Base-by-base conservation (phyloP, 768 basidiomycete species). In the Chalciporus pseudorubinellus region DNA sequence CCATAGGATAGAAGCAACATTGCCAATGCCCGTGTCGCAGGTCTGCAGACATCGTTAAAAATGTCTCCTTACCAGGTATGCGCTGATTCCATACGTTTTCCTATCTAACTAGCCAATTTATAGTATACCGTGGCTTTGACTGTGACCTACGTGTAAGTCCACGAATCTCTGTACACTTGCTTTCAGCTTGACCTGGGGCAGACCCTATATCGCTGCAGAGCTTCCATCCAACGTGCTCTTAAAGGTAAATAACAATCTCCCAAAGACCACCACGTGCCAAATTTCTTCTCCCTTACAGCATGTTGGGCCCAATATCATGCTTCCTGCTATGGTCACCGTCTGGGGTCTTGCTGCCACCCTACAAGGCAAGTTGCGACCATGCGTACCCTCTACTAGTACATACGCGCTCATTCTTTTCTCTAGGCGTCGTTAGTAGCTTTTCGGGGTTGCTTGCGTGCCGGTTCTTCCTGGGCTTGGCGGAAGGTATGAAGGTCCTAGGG, bases 271-370 rank as follows among this genome's bases (percentile, higher is more conserved):
- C 11, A 33, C 4, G 49, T 20, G 16, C 24, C 7, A 21, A 21
- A 47, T 10, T 6, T 42, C 5, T 34, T 24, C n/a, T 3, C 11
- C 31, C 26, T 26, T 39, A 48, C 61, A 77, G 67, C 50, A 52
- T 51, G 53, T 76, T 40, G 79, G 83, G 3, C 81, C 85, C 1
- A 77, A 83, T n/a, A 74, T 80, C 50, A 67, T 80, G 42, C 74
- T 85, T 62, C 86, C 87, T 0, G 65, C 78, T 1, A 80, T 87
- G 77, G 66, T 87, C 43, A 75, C 78, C 0, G 58, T 80, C 1
- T 89, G 87, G 86, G 87, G 87, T n/a, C 43, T 86, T n/a, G 76
- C 82, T 13, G 75, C 78, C 10, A 74, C 82, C 9, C 69, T 81
- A 40, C 85, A 88, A 75, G 84, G 83, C 77, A 21, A 52, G 33